Conservation (phyloP, 2,329 filamentous ascomycete species). For the Beauveria pseudobassiana region DNA sequence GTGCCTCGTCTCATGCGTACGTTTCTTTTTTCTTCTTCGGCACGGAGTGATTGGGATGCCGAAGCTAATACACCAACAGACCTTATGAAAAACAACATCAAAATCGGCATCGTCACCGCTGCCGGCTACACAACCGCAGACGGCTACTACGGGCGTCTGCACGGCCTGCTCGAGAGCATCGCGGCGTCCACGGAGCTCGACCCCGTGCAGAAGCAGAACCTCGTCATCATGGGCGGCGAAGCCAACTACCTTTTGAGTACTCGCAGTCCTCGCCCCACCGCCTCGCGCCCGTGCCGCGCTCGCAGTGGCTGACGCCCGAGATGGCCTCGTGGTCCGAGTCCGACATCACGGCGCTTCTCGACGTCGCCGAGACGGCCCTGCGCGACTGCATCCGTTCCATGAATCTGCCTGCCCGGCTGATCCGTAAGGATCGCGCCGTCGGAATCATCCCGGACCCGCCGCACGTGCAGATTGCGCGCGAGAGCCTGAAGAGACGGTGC, state of each 20-base stretch:
- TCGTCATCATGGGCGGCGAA: constrained; percentile 92
- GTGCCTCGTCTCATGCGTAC: constrained; percentile 54
- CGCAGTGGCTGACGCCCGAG: constrained; percentile 67
- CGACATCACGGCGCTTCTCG: constrained; percentile 73
- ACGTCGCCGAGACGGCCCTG: constrained; percentile 80
- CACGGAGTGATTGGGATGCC: not conserved
- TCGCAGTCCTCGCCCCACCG: constrained; percentile 55
- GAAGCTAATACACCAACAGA: constrained; percentile 27
- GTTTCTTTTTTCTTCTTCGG: constrained; percentile 3
- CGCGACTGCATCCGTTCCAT: constrained; percentile 74
- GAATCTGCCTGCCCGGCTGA: constrained; percentile 67
- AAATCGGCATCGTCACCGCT: constrained; percentile 92
- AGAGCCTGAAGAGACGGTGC: constrained; percentile 89
- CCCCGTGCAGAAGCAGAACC: constrained; percentile 60
- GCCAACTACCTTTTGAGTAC: constrained; percentile 87
- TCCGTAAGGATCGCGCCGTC: constrained; percentile 84
- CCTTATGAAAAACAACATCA: constrained; percentile 69
- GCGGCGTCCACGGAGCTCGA: constrained; percentile 52
- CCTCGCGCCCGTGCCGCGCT: constrained; percentile 58
- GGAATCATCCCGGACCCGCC: constrained; percentile 63
- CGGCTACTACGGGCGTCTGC: constrained; percentile 78
- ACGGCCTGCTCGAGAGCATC: constrained; percentile 79
- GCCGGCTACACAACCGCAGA: constrained; percentile 87
- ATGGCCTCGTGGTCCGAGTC: constrained; percentile 71
- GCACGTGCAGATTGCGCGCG: constrained; percentile 65